Conservation (phyloP, 2,329 filamentous ascomycete species). For the Chrysoporthe deuterocubensis region DNA sequence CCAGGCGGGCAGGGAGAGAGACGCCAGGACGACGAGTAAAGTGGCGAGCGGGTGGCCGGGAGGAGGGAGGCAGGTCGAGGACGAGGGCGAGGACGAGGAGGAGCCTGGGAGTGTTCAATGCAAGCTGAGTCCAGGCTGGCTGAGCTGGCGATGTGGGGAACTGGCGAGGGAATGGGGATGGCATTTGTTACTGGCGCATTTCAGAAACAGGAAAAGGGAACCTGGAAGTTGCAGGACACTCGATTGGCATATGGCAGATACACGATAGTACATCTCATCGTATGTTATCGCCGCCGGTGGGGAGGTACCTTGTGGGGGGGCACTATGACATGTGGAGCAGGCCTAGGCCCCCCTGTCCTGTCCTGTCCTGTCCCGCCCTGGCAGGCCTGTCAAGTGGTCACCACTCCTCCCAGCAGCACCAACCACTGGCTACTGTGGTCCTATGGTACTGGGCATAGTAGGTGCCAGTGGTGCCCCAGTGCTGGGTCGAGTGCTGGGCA, state of each 20-base stretch:
- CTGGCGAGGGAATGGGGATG: slow-evolving; percentile 12
- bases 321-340: neutral
- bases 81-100: neutral
- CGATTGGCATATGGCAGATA: neutral
- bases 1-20: slow-evolving; percentile 9
- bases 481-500: no score
- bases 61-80: slow-evolving; percentile 1
- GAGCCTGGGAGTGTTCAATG: slow-evolving; percentile 6
- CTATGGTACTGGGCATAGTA: no score
- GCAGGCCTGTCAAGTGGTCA: neutral
- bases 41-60: slow-evolving; percentile 6
- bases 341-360: neutral
- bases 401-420: neutral
- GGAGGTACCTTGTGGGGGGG: neutral
- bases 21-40: neutral
- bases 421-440: no score
- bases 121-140: slow-evolving; percentile 6
- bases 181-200: slow-evolving; percentile 18
- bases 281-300: neutral
- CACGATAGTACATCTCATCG: neutral
- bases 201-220: slow-evolving; percentile 20
- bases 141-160: slow-evolving; percentile 20
- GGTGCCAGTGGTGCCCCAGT: no score
- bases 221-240: neutral
- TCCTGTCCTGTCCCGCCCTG: neutral